phyloP scores from a whole-genome alignment of 805 yeast species.

The Metschnikowia orientalis region DNA sequence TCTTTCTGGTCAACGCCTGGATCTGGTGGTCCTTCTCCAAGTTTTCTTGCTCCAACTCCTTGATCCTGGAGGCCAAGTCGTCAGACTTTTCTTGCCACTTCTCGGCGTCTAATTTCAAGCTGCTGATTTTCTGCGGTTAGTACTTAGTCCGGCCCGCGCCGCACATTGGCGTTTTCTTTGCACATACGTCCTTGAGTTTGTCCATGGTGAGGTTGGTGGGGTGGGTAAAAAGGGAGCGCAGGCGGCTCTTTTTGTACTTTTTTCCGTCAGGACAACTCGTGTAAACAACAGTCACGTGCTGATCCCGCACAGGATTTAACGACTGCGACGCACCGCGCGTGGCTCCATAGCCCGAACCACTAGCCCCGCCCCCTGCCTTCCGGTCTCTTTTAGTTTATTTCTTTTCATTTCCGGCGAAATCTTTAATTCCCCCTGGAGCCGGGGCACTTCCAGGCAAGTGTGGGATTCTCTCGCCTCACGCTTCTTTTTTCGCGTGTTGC shows the following conservation, averaged over 20 bases:
- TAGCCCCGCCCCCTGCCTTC: too few species aligned
- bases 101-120: conserved; percentile 91
- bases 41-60: conserved; percentile 87
- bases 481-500: too few species aligned
- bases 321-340: too few species aligned
- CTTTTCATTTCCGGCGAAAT: too few species aligned
- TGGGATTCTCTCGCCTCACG: too few species aligned
- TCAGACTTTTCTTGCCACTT: conserved; percentile 97
- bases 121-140: conserved; percentile 65
- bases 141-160: conserved; percentile 1
- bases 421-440: too few species aligned
- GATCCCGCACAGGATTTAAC: conserved; percentile 9
- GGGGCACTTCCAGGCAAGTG: too few species aligned
- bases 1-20: conserved; percentile 87
- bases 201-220: conserved; percentile 39
- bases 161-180: too few species aligned
- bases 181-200: conserved; percentile 56
- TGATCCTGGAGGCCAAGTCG: conserved; percentile 73
- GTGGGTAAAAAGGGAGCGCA: conserved; percentile 11
- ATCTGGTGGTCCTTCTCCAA: conserved; percentile 93
- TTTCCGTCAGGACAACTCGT: conserved; percentile 14
- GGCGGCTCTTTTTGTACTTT: conserved; percentile 12
- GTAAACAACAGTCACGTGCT: conserved; percentile 20
- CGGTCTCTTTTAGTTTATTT: too few species aligned
- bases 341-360: background rate